Base-by-base conservation (phyloP, 2,329 filamentous ascomycete species). In the Juglanconis oblonga region DNA sequence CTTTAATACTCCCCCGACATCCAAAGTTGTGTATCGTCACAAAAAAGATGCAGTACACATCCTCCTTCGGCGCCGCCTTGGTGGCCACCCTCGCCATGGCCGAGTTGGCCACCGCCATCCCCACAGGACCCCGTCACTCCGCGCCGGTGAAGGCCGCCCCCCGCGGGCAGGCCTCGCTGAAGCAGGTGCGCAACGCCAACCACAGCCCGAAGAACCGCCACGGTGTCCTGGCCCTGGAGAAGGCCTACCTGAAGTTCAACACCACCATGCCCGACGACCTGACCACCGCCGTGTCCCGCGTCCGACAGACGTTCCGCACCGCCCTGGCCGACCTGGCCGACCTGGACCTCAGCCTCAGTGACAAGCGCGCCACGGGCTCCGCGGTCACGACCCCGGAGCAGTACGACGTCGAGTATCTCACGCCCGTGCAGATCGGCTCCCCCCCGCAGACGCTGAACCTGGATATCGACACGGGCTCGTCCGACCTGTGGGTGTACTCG, bases 401-500 rank as follows among this genome's bases (percentile, higher is more conserved):
- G 31, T 71, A 71, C n/a, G 61, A 69, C 8, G 74, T 17, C 70
- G 78, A 53, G 66, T 74, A 73, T 55, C 55, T 74, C n/a, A 69
- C 64, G 29, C 70, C 70, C 9, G 72, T 74, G 5, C 62, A 70
- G 55, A 73, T 74, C 44, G 72, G 72, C 10, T 71, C 74, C 13
- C 77, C 77, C 11, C 68, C 75, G 8, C 74, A 79, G 64, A 76
- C 72, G 1, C 67, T 79, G 51, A 73, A 74, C 53, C 67, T 79
- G 44, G 72, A 79, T 64, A 76, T 79, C 54, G 77, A 80, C 59
- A 79, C 77, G 2, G 77, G 77, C 4, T 79, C 76, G 3, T 75
- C 76, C n/a, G 77, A 80, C 61, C 68, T 74, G 24, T 75, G 73
- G 73, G 71, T 74, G 48, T 75, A 73, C 64, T 70, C 67, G 63